Conservation (phyloP, 2,329 filamentous ascomycete genomes). For the Exophiala lecanii-corni region DNA sequence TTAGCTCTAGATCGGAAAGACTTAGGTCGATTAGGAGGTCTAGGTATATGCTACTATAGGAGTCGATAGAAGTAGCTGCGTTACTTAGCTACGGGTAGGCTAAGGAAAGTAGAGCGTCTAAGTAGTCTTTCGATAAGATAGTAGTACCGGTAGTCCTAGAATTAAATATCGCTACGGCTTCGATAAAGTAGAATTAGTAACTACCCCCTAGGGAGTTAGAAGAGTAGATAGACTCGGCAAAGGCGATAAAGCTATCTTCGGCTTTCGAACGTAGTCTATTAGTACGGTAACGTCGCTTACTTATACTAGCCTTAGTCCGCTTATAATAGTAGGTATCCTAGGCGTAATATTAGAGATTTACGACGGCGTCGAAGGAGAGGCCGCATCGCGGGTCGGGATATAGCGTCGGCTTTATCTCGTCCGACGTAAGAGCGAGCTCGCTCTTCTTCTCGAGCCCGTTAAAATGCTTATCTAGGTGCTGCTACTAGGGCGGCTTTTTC, state of each 20-base stretch:
- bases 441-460: conserved; percentile 4
- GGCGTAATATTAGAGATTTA: conserved; percentile 11
- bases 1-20: conserved; percentile 10
- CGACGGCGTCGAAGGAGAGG: conserved; percentile 9
- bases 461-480: conserved; percentile 10
- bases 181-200: neutral
- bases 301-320: conserved; percentile 8
- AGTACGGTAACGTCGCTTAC: conserved; percentile 6
- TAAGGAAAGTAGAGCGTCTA: conserved; percentile 6
- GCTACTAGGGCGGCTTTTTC: conserved; percentile 9
- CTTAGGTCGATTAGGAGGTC: conserved; percentile 7
- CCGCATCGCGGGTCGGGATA: conserved; percentile 7
- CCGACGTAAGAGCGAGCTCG: conserved; percentile 8
- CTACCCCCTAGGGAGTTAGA: neutral
- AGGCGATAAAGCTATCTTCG: conserved; percentile 1
- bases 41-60: conserved; percentile 3
- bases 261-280: neutral
- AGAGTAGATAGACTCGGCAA: neutral
- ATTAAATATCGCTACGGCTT: conserved; percentile 1
- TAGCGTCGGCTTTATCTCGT: conserved; percentile 7
- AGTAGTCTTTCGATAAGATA: conserved; percentile 6
- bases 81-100: conserved; percentile 1
- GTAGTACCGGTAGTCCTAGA: conserved; percentile 3
- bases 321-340: conserved; percentile 8
- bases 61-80: conserved; percentile 7